These are phyloP conservation scores for Lachnellula occidentalis DNA, from an alignment of 2,329 filamentous ascomycete species.

Conservation along the genomic window DNA sequence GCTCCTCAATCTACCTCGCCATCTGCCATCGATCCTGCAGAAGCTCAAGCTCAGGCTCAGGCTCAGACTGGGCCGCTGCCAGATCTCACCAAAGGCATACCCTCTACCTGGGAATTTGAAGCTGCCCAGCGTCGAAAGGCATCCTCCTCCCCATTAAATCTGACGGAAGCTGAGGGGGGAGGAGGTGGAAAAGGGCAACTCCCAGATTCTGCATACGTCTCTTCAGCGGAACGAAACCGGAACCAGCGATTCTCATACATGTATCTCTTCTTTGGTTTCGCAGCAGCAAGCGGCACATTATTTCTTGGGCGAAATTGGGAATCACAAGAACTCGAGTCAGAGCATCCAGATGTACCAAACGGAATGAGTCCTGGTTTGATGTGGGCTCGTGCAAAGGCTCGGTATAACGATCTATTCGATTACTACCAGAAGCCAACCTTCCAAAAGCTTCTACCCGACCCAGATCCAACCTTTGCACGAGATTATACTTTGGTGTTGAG, in stretches of 20 bases:
- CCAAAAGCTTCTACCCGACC: constrained; percentile 81
- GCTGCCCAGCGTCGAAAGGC: constrained; percentile 39
- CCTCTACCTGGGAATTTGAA: constrained; percentile 82
- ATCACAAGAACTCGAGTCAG: constrained; percentile 61
- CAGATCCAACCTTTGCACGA: constrained; percentile 71
- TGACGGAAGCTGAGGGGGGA: constrained; percentile 43
- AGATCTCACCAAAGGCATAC: constrained; percentile 90
- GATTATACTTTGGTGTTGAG: constrained; percentile 91
- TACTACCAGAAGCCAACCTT: constrained; percentile 98
- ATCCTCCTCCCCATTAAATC: constrained; percentile 36
- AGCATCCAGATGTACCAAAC: constrained; percentile 66
- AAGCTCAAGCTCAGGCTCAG: constrained; percentile 44
- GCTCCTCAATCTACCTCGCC: constrained; percentile 28
- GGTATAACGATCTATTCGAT: constrained; percentile 68
- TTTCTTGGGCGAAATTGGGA: constrained; percentile 91
- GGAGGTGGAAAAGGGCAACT: constrained; percentile 60
- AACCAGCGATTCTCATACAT: constrained; percentile 63
- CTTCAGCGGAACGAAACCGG: constrained; percentile 79
- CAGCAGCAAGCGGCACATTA: constrained; percentile 42
- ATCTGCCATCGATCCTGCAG: constrained; percentile 35
- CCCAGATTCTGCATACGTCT: constrained; percentile 78
- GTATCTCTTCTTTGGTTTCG: constrained; percentile 55
- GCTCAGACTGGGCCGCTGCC: constrained; percentile 56
- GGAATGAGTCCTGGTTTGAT: constrained; percentile 73
- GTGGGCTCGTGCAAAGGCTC: constrained; percentile 74